These are phyloP conservation scores for Xylariaceae sp. DNA, from an alignment of 2,329 filamentous ascomycete genomes.

Conservation along the genomic window DNA sequence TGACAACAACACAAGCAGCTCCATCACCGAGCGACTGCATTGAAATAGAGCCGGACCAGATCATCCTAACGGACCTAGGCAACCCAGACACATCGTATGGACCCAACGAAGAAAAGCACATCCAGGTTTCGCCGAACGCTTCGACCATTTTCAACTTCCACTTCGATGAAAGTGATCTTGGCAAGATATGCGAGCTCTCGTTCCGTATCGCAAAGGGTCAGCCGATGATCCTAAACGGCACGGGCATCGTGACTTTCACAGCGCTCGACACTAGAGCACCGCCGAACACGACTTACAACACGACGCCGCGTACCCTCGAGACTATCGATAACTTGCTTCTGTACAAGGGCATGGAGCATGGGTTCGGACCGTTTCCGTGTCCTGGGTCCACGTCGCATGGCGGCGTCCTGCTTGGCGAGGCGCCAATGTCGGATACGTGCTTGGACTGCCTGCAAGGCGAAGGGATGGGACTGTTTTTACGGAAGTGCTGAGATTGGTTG, in stretches of 20 bases:
- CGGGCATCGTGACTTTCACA: constrained; percentile 20
- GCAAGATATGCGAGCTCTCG: constrained; percentile 56
- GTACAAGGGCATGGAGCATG: constrained; percentile 5
- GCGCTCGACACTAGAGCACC: constrained; percentile 19
- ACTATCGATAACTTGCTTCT: constrained; percentile 16
- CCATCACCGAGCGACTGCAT: constrained; percentile 8
- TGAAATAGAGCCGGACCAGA: constrained; percentile 17
- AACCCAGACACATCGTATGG: constrained; percentile 44
- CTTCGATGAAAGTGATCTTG: constrained; percentile 47
- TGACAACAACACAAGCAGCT: constrained; percentile 11
- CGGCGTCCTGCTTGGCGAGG: constrained; percentile 21
- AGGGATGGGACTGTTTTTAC: constrained; percentile 23
- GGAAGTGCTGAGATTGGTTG: constrained; percentile 18
- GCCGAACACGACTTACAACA: constrained; percentile 21
- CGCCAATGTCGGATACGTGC: constrained; percentile 22
- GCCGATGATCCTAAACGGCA: constrained; percentile 20
- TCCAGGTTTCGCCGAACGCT: constrained; percentile 47
- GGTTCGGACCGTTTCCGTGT: constrained; percentile 23
- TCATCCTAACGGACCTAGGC: constrained; percentile 53
- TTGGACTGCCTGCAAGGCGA: constrained; percentile 22
- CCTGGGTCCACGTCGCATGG: constrained; percentile 16
- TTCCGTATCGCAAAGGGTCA: constrained; percentile 43
- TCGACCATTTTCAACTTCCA: constrained; percentile 66
- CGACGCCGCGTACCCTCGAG: constrained; percentile 19
- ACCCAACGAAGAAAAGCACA: constrained; percentile 35